Conservation (phyloP, 2,329 filamentous ascomycete species). For the Calonectria fujianensis region DNA sequence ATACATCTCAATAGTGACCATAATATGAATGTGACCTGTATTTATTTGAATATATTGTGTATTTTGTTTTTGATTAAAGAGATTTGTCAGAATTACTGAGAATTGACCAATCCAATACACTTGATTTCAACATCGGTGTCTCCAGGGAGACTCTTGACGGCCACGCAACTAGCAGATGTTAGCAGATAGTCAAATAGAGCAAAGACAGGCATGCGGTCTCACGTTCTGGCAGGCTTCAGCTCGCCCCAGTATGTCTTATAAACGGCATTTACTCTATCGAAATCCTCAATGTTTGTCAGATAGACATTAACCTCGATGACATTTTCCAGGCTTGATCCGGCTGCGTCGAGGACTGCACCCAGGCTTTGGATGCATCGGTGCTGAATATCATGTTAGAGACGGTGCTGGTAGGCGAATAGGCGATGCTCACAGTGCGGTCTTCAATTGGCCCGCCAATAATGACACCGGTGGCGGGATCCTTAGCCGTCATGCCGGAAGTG, state of each 20-base stretch:
- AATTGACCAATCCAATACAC: constrained; percentile 19
- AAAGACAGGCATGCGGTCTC: neutral
- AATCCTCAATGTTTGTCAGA: constrained; percentile 81
- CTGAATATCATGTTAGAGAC: constrained; percentile 41
- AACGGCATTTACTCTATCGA: constrained; percentile 81
- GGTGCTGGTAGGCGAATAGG: neutral
- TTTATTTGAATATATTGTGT: too few relatives aligned
- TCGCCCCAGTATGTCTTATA: constrained; percentile 63
- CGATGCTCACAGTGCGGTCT: constrained; percentile 71
- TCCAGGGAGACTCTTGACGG: constrained; percentile 8
- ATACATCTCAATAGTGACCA: too few relatives aligned
- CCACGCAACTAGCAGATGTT: neutral
- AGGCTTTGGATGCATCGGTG: constrained; percentile 81
- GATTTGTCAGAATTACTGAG: neutral
- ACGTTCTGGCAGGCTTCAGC: constrained; percentile 31
- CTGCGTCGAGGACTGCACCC: constrained; percentile 78
- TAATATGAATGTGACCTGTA: too few relatives aligned
- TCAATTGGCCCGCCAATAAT: constrained; percentile 78
- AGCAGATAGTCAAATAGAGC: neutral
- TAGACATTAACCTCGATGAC: constrained; percentile 83
- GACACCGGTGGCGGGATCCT: constrained; percentile 71
- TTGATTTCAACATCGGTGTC: constrained; percentile 28
- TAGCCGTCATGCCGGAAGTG: constrained; percentile 81
- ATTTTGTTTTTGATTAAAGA: too few relatives aligned
- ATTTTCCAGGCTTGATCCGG: constrained; percentile 76